Percentiles rank a stretch among this genome's conserved stretches.
These are phyloP conservation scores for Amylocystis lapponica DNA, from an alignment of 768 basidiomycete species.

Conservation along the genomic window DNA sequence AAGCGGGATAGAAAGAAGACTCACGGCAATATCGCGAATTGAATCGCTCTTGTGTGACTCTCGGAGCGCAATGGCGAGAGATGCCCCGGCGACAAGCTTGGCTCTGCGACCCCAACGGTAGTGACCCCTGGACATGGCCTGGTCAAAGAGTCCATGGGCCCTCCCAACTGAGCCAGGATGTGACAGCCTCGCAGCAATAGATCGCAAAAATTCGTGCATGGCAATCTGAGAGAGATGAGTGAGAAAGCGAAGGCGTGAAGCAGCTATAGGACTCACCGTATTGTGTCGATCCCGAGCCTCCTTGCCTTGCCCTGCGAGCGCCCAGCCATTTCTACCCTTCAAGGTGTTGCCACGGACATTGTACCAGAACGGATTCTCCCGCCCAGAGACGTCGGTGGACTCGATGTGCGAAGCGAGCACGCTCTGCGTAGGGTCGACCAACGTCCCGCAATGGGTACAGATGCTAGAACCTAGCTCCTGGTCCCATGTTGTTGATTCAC, in stretches of 20 bases:
- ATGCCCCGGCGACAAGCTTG: constrained; percentile 62
- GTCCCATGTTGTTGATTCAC: constrained; percentile 45
- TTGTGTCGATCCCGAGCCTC: constrained; percentile 62
- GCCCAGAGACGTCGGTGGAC: constrained; percentile 27
- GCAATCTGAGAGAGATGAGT: constrained; percentile 39
- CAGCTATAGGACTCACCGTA: constrained; percentile 34
- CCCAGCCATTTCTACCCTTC: constrained; percentile 50
- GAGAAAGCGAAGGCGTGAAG: constrained; percentile 10
- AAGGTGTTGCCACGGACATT: constrained; percentile 28
- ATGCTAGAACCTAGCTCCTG: constrained; percentile 55
- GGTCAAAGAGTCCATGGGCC: constrained; percentile 62
- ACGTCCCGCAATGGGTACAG: constrained; percentile 68
- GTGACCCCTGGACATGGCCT: constrained; percentile 49
- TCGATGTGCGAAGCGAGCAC: constrained; percentile 48
- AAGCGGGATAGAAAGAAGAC: constrained; percentile 9
- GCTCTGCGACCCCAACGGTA: constrained; percentile 75
- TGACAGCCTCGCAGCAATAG: constrained; percentile 53
- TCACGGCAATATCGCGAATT: constrained; percentile 60
- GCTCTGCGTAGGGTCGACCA: constrained; percentile 56
- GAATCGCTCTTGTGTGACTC: constrained; percentile 65
- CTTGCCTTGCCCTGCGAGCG: constrained; percentile 59
- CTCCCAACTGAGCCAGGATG: constrained; percentile 58
- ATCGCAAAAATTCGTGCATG: constrained; percentile 57
- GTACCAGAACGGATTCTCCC: constrained; percentile 26
- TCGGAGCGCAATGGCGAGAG: constrained; percentile 64